Evolutionary conservation across 441 rosid genomes (phyloP).

Genomic region (Populus trichocarpa): DNA sequence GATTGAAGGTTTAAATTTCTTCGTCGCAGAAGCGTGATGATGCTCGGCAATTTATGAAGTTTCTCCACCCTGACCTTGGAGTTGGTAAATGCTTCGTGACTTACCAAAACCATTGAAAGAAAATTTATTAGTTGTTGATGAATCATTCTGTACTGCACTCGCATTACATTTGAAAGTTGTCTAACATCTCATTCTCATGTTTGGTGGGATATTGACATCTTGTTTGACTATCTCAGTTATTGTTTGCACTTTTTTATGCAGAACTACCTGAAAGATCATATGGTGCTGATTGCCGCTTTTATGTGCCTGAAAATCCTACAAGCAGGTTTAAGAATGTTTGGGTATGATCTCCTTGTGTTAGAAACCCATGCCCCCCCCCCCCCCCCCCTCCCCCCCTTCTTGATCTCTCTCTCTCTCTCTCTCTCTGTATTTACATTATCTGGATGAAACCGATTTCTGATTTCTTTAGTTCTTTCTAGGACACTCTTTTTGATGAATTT

Average conservation of each 20-base stretch:
- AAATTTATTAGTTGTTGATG: background rate
- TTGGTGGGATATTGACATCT: background rate
- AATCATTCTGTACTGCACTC: background rate
- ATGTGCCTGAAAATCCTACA: slow-evolving; percentile 75
- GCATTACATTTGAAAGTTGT: background rate
- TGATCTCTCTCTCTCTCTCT: too few species aligned
- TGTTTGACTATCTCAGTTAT: background rate
- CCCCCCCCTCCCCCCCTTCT: too few species aligned
- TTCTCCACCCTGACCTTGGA: slow-evolving; percentile 97
- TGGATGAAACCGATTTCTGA: slow-evolving; percentile 21
- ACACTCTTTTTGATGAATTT: slow-evolving; percentile 92
- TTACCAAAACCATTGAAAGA: background rate
- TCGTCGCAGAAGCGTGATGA: slow-evolving; percentile 81
- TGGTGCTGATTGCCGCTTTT: slow-evolving; percentile 94
- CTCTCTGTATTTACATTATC: background rate
- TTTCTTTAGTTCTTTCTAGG: slow-evolving; percentile 39
- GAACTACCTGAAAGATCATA: slow-evolving; percentile 98
- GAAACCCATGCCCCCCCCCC: background rate
- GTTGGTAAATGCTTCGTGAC: slow-evolving; percentile 56
- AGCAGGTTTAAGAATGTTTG: slow-evolving; percentile 99
- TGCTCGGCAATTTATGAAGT: slow-evolving; percentile 97
- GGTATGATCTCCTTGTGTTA: slow-evolving; percentile 86
- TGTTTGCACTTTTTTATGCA: slow-evolving; percentile 36
- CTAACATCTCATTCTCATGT: background rate
- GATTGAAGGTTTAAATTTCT: slow-evolving; percentile 17